Evolutionary conservation across 768 basidiomycete genomes (phyloP), one percentile per base, ranked within the genome.

Genomic region (Chalciporus chontae): DNA sequence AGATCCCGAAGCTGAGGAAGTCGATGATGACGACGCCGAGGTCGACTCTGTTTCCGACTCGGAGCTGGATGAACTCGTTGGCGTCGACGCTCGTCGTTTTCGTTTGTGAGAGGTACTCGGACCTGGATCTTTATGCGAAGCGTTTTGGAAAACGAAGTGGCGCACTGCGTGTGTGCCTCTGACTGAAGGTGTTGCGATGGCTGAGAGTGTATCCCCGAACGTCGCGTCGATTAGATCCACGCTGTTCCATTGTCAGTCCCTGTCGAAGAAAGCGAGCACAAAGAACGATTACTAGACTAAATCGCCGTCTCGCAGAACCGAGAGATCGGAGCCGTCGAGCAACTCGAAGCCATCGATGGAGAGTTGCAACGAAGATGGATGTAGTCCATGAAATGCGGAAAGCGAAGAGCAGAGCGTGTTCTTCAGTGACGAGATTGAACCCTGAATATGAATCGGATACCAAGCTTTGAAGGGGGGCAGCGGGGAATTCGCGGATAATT

Each of bases 391-490:
- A 44, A 67, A 47, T 0, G 31, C 51, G 2, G 53, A 31, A 5
- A 68, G 41, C 8, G 54, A 48, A 1, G 50, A 8, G 31, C 56
- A 64, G 15, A 68, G 46, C n/a, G 49, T 17, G 1, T 23, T 15
- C 43, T 69, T 68, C 42, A 68, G 38, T 1, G 49, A 17, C 3
- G 40, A 26, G 13, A 67, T n/a, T 15, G 39, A 29, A 3, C 21
- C 44, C 15, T 48, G 43, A 4, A 26, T n/a, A 2, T 29, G 23
- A 42, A 45, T 11, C 10, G 57, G 47, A 10, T 79, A 79, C 82
- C 82, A 84, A 5, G 73, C 78, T 51, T 75, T 78, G 13, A 79
- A 52, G 19, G 63, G 68, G 2, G 77, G 76, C 13, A 84, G 68
- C 31, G 81, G 80, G 27, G 69, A 57, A 5, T 61, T 59, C 0